A percentile compares a stretch with the other conserved stretches of the same genome.
Conservation (phyloP, 441 rosid genomes). For the Bruguiera hainesii region DNA sequence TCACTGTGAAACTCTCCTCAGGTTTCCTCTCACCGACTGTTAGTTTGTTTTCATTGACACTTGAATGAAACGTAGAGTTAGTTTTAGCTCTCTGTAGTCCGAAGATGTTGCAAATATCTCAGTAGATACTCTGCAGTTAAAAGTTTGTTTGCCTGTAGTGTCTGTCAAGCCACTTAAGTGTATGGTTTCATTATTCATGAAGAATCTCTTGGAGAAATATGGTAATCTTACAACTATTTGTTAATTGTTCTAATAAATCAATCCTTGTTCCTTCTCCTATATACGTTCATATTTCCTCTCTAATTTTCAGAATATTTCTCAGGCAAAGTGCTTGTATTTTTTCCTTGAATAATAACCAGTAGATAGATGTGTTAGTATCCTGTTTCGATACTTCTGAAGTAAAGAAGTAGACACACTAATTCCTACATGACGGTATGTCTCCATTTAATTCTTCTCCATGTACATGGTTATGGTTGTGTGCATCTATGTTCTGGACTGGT, state of each 20-base stretch:
- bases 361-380: conserved; percentile 80
- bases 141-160: not conserved
- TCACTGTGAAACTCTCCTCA: conserved; percentile 77
- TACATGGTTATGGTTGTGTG: too few species aligned
- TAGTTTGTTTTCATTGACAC: conserved; percentile 14
- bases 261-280: conserved; percentile 1
- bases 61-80: not conserved
- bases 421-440: conserved; percentile 88
- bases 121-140: not conserved
- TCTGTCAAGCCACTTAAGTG: not conserved
- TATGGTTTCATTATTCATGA: not conserved
- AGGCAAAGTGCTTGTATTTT: conserved; percentile 63
- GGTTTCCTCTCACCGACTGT: conserved; percentile 36
- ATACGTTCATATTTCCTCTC: conserved; percentile 15
- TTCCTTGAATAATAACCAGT: conserved; percentile 65
- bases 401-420: conserved; percentile 75
- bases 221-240: too few species aligned
- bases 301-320: conserved; percentile 23
- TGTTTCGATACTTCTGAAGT: conserved; percentile 54
- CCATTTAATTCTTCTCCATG: conserved; percentile 65
- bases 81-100: not conserved
- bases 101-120: conserved; percentile 3
- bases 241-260: not conserved
- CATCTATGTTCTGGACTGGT: too few species aligned
- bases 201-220: too few species aligned